Percentiles rank a stretch among this genome's conserved stretches.
Conservation (phyloP, 441 rosid genomes). For the Dalechampia spathulata region DNA sequence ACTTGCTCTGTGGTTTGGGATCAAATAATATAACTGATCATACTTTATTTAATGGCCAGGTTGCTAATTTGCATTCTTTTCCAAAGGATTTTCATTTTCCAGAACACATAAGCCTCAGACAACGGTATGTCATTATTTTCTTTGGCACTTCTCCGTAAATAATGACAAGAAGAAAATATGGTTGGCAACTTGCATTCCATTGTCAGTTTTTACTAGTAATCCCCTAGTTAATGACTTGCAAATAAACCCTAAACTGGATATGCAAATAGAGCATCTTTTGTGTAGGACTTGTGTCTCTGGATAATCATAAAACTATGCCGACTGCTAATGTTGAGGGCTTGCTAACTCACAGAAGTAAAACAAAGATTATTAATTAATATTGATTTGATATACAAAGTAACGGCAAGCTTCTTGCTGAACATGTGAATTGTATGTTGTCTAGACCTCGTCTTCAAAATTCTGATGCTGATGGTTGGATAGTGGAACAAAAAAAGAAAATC, state of each 20-base stretch:
- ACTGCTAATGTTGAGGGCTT: background rate
- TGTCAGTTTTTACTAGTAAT: background rate
- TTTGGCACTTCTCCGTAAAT: background rate
- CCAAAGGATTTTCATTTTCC: conserved; percentile 76
- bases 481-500: background rate
- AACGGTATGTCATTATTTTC: conserved; percentile 38
- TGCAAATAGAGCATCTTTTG: background rate
- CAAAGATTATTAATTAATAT: background rate
- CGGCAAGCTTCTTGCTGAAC: too few species aligned
- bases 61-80: conserved; percentile 90
- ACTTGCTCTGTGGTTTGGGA: background rate
- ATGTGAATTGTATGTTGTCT: background rate
- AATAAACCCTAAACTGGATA: too few species aligned
- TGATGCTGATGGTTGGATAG: background rate
- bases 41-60: conserved; percentile 33
- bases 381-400: too few species aligned
- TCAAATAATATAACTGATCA: background rate
- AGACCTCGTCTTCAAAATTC: background rate
- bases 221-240: too few species aligned
- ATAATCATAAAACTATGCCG: background rate
- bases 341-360: background rate
- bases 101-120: conserved; percentile 54
- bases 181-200: background rate
- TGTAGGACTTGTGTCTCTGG: background rate
- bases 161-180: background rate